These are phyloP conservation scores for Barnettozyma salicaria DNA, from an alignment of 805 yeast genomes.

Conservation along the genomic window DNA sequence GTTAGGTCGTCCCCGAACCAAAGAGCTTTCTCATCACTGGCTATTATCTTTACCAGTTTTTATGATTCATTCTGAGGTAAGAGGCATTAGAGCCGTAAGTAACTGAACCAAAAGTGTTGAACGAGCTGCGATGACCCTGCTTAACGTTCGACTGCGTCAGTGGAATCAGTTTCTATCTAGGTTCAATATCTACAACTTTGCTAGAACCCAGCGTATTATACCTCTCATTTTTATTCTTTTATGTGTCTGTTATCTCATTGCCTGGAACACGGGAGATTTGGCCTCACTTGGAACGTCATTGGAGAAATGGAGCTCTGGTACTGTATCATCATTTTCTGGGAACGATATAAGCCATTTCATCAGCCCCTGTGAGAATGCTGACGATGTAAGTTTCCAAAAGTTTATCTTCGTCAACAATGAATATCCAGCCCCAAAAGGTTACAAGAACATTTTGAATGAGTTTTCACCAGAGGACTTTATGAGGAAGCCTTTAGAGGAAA, in stretches of 20 bases:
- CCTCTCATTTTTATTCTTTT: not conserved
- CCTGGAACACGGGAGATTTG: too few species aligned
- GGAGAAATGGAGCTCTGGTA: not conserved
- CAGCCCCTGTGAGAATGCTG: too few species aligned
- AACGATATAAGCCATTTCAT: not conserved
- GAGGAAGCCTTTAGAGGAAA: slow-evolving; percentile 10
- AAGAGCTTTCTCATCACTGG: too few species aligned
- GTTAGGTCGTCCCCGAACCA: too few species aligned
- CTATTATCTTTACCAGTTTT: too few species aligned
- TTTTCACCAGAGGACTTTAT: slow-evolving; percentile 16
- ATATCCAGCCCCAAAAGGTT: slow-evolving; percentile 21
- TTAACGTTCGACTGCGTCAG: slow-evolving; percentile 2
- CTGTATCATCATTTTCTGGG: too few species aligned
- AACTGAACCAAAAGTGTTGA: not conserved
- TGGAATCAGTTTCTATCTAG: slow-evolving; percentile 5
- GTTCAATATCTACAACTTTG: slow-evolving; percentile 1
- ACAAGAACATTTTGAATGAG: slow-evolving; percentile 14
- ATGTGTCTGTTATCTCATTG: not conserved
- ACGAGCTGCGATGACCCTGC: slow-evolving; percentile 1
- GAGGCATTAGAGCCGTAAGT: too few species aligned
- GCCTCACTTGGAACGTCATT: too few species aligned
- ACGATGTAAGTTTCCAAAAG: not conserved
- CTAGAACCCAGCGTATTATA: not conserved
- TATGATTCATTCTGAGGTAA: too few species aligned
- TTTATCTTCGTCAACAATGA: slow-evolving; percentile 20